A percentile compares a stretch with the other conserved stretches of the same genome.
Evolutionary conservation across 2,329 filamentous ascomycete genomes (phyloP).

Genomic region (Penicillium sp.): DNA sequence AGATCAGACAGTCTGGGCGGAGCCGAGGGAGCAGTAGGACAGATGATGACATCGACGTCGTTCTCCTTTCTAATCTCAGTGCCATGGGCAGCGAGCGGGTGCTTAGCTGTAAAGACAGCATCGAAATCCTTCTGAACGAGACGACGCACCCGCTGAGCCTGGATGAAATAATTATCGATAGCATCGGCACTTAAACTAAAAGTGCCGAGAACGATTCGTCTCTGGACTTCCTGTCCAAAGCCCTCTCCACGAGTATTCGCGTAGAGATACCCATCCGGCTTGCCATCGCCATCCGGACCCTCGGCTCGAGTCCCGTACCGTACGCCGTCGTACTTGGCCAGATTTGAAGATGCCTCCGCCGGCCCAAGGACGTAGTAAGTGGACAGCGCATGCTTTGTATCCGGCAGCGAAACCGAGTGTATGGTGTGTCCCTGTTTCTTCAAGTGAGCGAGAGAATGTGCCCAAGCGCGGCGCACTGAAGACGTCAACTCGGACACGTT

Average conservation of each 20-base stretch:
- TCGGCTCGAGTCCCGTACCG: conserved; percentile 72
- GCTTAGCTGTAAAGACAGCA: conserved; percentile 67
- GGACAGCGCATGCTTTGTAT: conserved; percentile 81
- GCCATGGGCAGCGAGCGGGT: conserved; percentile 58
- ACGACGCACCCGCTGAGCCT: conserved; percentile 84
- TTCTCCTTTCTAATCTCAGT: conserved; percentile 3
- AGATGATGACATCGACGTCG: conserved; percentile 79
- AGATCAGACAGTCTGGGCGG: conserved; percentile 68
- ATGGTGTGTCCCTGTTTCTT: conserved; percentile 68
- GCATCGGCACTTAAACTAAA: conserved; percentile 88
- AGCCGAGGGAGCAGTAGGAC: conserved; percentile 79
- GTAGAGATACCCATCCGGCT: conserved; percentile 64
- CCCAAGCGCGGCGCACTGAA: conserved; percentile 71
- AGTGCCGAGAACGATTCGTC: conserved; percentile 83
- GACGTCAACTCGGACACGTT: conserved; percentile 80
- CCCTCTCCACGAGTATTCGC: conserved; percentile 71
- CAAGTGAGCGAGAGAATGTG: conserved; percentile 60
- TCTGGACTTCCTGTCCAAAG: conserved; percentile 82
- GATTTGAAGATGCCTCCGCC: conserved; percentile 91
- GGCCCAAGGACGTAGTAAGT: conserved; percentile 96
- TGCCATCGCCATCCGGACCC: conserved; percentile 54
- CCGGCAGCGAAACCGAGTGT: conserved; percentile 76
- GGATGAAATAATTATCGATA: conserved; percentile 94
- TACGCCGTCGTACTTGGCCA: conserved; percentile 96
- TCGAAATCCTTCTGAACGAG: conserved; percentile 88